Evolutionary conservation across 805 yeast genomes (phyloP).

Genomic region (Starmera amethionina): DNA sequence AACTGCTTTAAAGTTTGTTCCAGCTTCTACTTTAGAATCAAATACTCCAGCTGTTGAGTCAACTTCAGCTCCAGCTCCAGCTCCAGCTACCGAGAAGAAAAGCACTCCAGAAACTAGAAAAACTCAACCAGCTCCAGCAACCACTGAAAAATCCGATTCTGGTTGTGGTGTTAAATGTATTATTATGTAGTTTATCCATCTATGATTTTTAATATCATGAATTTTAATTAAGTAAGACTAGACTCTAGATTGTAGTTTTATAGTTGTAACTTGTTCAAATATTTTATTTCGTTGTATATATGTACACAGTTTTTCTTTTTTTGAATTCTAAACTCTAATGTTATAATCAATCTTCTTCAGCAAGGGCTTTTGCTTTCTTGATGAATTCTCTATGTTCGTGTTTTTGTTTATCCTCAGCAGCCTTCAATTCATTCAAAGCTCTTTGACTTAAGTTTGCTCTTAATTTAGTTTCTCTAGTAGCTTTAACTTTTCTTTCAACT

Average conservation of each 20-base stretch:
- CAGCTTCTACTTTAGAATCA: not conserved
- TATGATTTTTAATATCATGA: not conserved
- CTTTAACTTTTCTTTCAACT: slow-evolving; percentile 20
- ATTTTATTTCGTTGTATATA: no score
- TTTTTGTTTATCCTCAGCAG: no score
- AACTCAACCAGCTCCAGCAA: slow-evolving; percentile 5
- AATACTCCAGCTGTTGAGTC: not conserved
- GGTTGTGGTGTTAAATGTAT: slow-evolving; percentile 20
- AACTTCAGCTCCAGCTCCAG: slow-evolving; percentile 4
- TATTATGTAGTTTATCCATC: slow-evolving; percentile 15
- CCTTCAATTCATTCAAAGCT: no score
- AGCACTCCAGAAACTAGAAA: not conserved
- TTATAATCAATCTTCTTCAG: no score
- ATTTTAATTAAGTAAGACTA: not conserved
- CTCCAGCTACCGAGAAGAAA: slow-evolving; percentile 3
- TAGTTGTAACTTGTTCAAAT: no score
- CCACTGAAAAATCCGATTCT: slow-evolving; percentile 15
- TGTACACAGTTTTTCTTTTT: no score
- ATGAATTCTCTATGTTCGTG: no score
- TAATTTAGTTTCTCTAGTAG: no score
- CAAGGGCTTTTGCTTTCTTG: no score
- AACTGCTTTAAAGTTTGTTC: slow-evolving; percentile 22
- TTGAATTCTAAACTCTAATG: no score
- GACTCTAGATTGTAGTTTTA: no score
- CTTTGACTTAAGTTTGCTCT: no score